Base-by-base conservation (phyloP, 345 rosid genomes). In the Mercurialis annua region DNA sequence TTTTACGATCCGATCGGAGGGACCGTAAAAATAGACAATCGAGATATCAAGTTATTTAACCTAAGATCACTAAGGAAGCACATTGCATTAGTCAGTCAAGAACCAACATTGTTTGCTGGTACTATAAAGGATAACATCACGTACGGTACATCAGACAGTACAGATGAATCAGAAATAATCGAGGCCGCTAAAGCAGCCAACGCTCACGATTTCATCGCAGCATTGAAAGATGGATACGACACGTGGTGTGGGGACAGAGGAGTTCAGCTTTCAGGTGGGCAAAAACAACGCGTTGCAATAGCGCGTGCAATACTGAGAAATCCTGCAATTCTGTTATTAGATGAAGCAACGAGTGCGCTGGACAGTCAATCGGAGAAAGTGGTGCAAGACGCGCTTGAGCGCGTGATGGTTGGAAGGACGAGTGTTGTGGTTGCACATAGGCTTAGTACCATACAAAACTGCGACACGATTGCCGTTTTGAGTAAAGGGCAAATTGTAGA, bases 311-410 rank as follows among this genome's bases (percentile, higher is more conserved):
- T 80, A 12, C 26, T 80, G 18, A 80, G 70, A 59, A 59, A 76
- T 29, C 81, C 81, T 0, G 27, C 61, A 0, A 5, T 80, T 3
- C 11, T 76, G 50, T 47, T 80, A 18, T 30, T 80, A 2, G 83
- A 80, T 0, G 78, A 76, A 57, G 83, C 78, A 1, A 80, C 83
- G 1, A 80, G 83, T 18, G 78, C 83, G 1, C 78, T 80, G 10
- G 81, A 80, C 8, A 17, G 69, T 5, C 63, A 66, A 14, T 60
- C 78, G 1, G 83, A 80, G 27, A 66, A 64, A 36, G 62, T 76
- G 21, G 80, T 76, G 14, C 83, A 76, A 7, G 80, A 80, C 23
- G 80, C 83, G 9, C 44, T 80, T 1, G 80, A 80, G 68, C 65
- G 67, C 8, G 57, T 78, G 67, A 78, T 78, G 81, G 67, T 66